Base-by-base conservation (phyloP, 805 yeast genomes). In the Metschnikowia sp. region DNA sequence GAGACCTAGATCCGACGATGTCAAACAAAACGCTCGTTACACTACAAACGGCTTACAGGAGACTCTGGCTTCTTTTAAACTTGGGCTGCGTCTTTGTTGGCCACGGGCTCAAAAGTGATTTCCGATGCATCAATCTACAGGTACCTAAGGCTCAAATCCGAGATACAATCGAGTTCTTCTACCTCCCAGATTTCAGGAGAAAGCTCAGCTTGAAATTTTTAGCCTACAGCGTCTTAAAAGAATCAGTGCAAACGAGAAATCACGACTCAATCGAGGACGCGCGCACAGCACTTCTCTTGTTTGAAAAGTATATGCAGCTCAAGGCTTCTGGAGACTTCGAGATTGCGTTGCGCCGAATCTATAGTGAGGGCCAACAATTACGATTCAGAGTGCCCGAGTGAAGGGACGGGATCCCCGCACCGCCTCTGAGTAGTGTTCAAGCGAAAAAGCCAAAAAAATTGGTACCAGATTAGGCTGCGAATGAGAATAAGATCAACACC, bases 181-280 rank as follows among this genome's bases (percentile, higher is more conserved):
- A 84, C 64, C 74, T 88, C 54, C 82, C 86, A 42, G 83, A 85
- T 40, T 77, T 82, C 55, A 88, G 86, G 59, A 72, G 99, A 50
- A 85, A 82, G 51, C 72, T 94, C 32, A 88, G 96, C 3, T 76
- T 94, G 56, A 85, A 92, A 60, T 94, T 89, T 62, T 70, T 94
- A 62, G 89, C 96, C 10, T 90, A 90, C 76, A 81, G 82, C 29
- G 73, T 92, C 40, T 72, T 94, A 44, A 78, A 78, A 32, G 83
- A 81, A 51, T 77, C 82, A 41, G 96, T 95, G 31, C 99, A 94
- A 64, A 82, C 82, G 3, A 96, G 94, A 2, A 92, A 92, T 61
- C 99, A 94, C 66, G 98, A 95, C 63, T 92, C 98, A 0, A 90
- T 94, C 39, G 99, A 94, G 61, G 99, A 94, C 70, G 97, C 99